A percentile compares a stretch with the other conserved stretches of the same genome.
Conservation (phyloP, 192 early-diverging fungal genomes). For the Backusella parvicylindrica region DNA sequence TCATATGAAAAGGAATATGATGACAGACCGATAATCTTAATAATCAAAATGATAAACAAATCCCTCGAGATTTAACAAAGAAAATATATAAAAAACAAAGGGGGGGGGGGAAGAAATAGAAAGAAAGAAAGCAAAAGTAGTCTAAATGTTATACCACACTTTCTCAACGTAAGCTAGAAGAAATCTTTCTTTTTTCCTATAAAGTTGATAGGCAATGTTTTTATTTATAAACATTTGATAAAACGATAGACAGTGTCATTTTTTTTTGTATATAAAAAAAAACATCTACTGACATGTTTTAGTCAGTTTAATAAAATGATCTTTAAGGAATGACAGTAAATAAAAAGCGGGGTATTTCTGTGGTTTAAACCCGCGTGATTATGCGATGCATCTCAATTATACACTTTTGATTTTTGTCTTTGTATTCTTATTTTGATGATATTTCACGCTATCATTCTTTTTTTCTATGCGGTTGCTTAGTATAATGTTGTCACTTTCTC, state of each 20-base stretch:
- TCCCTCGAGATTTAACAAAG: not conserved
- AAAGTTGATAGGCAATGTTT: not conserved
- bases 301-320: not conserved
- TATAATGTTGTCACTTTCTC: conserved; percentile 1
- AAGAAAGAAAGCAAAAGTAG: not conserved
- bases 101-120: not conserved
- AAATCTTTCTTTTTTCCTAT: not conserved
- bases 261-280: not conserved
- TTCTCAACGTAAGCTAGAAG: too few species aligned
- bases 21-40: not conserved
- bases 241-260: not conserved
- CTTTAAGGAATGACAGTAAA: conserved; percentile 4
- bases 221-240: not conserved
- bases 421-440: not conserved
- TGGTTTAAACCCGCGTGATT: not conserved
- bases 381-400: not conserved
- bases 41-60: not conserved
- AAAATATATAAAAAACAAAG: not conserved
- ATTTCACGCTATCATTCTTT: conserved; percentile 1
- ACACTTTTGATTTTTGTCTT: not conserved
- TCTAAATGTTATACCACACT: not conserved
- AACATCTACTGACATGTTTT: not conserved
- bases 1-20: not conserved
- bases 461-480: not conserved
- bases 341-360: not conserved